Conservation (phyloP, 805 yeast species). For the Saccharomycopsis capsularis region DNA sequence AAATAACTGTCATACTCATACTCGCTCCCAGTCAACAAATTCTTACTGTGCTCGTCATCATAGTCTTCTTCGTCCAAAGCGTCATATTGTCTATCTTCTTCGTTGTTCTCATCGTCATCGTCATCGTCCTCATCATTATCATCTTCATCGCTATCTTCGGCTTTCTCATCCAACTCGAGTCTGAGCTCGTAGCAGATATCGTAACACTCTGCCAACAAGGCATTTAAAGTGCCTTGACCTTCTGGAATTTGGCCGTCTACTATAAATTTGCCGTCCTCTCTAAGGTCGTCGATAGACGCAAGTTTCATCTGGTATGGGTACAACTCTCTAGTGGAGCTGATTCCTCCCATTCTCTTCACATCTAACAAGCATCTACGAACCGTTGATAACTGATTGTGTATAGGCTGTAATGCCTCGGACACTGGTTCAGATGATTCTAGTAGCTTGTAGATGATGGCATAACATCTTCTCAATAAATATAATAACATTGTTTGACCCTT, state of each 20-base stretch:
- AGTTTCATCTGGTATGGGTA: conserved; percentile 95
- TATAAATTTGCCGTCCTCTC: conserved; percentile 88
- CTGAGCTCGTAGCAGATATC: conserved; percentile 89
- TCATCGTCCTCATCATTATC: conserved; percentile 21
- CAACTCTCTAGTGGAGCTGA: conserved; percentile 77
- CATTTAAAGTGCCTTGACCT: conserved; percentile 95
- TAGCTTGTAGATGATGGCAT: conserved; percentile 81
- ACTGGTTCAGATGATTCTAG: conserved; percentile 94
- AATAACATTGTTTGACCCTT: conserved; percentile 58
- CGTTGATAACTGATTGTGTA: conserved; percentile 89
- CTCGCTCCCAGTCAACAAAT: conserved; percentile 11
- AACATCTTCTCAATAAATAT: conserved; percentile 82
- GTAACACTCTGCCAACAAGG: conserved; percentile 86
- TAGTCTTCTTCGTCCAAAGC: conserved; percentile 22
- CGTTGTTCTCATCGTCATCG: conserved; percentile 17
- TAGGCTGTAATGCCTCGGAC: conserved; percentile 84
- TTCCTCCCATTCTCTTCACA: conserved; percentile 87
- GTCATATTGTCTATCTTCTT: conserved; percentile 21
- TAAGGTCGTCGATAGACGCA: conserved; percentile 78
- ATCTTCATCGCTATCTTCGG: not conserved
- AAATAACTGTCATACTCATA: conserved; percentile 22
- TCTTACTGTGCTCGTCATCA: conserved; percentile 7
- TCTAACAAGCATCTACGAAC: conserved; percentile 86
- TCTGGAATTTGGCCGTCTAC: conserved; percentile 89
- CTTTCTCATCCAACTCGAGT: conserved; percentile 65